phyloP scores from a whole-genome alignment of 106 monocot genomes.

The Allium fistulosum region DNA sequence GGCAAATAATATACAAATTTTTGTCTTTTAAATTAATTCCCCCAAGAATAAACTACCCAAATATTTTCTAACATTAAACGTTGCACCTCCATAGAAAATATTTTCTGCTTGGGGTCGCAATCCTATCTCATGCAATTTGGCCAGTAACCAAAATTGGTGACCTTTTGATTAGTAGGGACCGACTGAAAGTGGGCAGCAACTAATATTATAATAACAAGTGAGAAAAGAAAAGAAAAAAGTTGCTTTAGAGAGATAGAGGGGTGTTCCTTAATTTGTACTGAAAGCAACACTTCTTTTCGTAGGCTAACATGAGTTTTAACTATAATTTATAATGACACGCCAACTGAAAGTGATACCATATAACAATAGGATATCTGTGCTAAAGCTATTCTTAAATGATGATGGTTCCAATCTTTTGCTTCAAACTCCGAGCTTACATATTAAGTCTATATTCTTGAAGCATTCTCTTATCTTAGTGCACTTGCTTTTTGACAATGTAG shows the following conservation, averaged over 20 bases:
- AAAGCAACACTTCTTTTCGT: constrained; percentile 23
- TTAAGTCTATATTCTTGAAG: not conserved
- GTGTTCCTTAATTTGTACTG: constrained; percentile 25
- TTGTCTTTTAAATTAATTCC: too few species aligned
- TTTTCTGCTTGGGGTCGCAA: too few species aligned
- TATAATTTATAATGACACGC: constrained; percentile 6
- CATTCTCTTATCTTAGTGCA: not conserved
- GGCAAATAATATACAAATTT: too few species aligned
- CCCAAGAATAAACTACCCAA: too few species aligned
- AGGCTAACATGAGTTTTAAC: not conserved
- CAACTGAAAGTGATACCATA: not conserved
- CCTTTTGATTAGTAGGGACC: not conserved
- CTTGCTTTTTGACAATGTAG: not conserved
- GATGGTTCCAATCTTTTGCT: not conserved
- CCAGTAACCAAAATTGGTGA: not conserved
- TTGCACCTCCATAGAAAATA: too few species aligned
- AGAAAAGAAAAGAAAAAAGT: not conserved
- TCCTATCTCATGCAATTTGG: too few species aligned
- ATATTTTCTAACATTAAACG: too few species aligned
- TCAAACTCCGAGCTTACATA: not conserved
- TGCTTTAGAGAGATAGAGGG: constrained; percentile 1
- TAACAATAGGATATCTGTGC: not conserved
- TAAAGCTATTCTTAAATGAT: not conserved
- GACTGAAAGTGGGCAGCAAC: constrained; percentile 3
- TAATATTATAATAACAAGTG: not conserved